A percentile compares a stretch with the other conserved stretches of the same genome.
Conservation (phyloP, 176 grass and related monocot genomes). For the Neostapfia colusana region DNA sequence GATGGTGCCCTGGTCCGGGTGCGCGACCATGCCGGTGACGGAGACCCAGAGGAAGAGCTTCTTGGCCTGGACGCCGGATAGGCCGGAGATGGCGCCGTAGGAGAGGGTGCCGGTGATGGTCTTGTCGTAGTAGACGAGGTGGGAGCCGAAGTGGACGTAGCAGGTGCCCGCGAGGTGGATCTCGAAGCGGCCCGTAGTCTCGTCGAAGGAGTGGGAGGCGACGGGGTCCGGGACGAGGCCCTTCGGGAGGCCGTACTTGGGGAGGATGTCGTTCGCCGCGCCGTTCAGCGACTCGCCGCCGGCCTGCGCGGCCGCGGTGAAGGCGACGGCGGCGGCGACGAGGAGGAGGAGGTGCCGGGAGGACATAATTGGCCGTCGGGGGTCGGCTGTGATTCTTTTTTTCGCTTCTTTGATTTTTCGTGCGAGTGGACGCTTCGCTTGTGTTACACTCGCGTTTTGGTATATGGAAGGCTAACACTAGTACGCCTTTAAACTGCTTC, state of each 20-base stretch:
- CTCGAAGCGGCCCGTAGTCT: conserved; percentile 56
- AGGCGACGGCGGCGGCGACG: not conserved
- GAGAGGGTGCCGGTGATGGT: conserved; percentile 55
- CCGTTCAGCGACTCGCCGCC: not conserved
- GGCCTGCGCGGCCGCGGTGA: not conserved
- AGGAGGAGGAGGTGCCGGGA: conserved; percentile 9
- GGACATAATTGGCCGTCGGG: conserved; percentile 42
- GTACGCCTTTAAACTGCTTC: not conserved
- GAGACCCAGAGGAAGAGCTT: conserved; percentile 78
- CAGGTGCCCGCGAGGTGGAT: conserved; percentile 63
- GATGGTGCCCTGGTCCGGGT: conserved; percentile 46
- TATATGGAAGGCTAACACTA: not conserved
- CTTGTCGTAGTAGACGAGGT: conserved; percentile 67
- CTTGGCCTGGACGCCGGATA: conserved; percentile 76
- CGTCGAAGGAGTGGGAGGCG: conserved; percentile 51
- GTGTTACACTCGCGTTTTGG: not conserved
- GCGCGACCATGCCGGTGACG: conserved; percentile 58
- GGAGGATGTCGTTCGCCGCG: conserved; percentile 56
- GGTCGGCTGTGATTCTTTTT: conserved; percentile 13
- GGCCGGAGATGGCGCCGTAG: conserved; percentile 49
- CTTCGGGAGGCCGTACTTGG: conserved; percentile 64
- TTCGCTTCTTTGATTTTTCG: not conserved
- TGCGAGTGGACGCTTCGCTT: not conserved
- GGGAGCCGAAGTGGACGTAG: conserved; percentile 61
- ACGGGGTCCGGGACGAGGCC: conserved; percentile 75